Evolutionary conservation across 305 asterid species (phyloP).

Genomic region (Fraxinus ornus): DNA sequence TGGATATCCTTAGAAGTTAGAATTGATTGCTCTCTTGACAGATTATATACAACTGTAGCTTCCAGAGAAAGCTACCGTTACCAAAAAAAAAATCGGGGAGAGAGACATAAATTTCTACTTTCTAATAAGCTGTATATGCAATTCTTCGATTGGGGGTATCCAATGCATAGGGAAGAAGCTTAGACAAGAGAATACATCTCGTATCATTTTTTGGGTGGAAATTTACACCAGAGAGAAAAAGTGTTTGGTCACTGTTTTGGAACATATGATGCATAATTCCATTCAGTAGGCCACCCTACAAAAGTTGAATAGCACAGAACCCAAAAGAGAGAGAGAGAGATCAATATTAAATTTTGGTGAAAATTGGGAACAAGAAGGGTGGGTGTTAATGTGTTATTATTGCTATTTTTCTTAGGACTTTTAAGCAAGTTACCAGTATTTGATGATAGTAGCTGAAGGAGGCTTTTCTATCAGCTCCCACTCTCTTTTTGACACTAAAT

Average conservation of each 20-base stretch:
- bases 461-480: neutral
- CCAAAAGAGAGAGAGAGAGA: neutral
- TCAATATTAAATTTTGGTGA: neutral
- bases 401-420: neutral
- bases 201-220: neutral
- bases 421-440: neutral
- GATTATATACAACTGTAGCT: neutral
- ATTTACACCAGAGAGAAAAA: neutral
- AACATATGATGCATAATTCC: neutral
- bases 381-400: neutral
- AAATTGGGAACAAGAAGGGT: neutral
- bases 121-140: conserved; percentile 7
- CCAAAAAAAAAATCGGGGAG: neutral
- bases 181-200: neutral
- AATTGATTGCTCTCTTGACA: neutral
- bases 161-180: neutral
- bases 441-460: neutral
- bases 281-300: neutral
- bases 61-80: neutral
- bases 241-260: neutral
- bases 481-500: neutral
- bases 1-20: conserved; percentile 6
- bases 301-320: neutral
- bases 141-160: neutral
- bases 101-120: neutral